These are phyloP conservation scores for Diaporthe australafricana DNA, from an alignment of 2,329 filamentous ascomycete species.

Conservation along the genomic window DNA sequence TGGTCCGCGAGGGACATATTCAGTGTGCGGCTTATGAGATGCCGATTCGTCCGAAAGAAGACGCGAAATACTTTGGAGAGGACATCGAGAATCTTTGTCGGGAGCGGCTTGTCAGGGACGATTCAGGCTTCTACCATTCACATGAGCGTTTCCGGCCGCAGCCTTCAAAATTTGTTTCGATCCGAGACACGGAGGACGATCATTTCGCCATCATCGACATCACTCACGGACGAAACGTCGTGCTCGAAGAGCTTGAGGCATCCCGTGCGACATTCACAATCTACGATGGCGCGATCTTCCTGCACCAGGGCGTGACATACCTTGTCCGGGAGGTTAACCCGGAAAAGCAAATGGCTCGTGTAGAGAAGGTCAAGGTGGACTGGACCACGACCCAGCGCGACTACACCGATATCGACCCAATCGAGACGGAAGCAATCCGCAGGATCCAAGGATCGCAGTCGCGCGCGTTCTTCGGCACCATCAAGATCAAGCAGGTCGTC, in stretches of 20 bases:
- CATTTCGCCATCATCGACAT: slow-evolving; percentile 94
- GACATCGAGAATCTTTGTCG: slow-evolving; percentile 77
- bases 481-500: slow-evolving; percentile 88
- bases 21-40: slow-evolving; percentile 97
- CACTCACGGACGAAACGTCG: slow-evolving; percentile 82
- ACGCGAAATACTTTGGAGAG: slow-evolving; percentile 82
- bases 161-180: slow-evolving; percentile 85
- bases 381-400: slow-evolving; percentile 96
- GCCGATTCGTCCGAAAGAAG: slow-evolving; percentile 84
- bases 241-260: slow-evolving; percentile 95
- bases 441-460: slow-evolving; percentile 72
- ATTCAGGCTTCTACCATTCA: slow-evolving; percentile 88
- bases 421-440: slow-evolving; percentile 90
- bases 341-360: slow-evolving; percentile 84
- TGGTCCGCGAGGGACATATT: slow-evolving; percentile 91
- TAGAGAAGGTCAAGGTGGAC: slow-evolving; percentile 89
- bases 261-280: slow-evolving; percentile 95
- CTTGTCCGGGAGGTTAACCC: slow-evolving; percentile 90
- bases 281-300: slow-evolving; percentile 96
- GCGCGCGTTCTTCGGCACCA: slow-evolving; percentile 85
- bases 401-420: slow-evolving; percentile 92
- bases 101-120: slow-evolving; percentile 79
- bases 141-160: slow-evolving; percentile 88
- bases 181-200: slow-evolving; percentile 89
- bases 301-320: slow-evolving; percentile 95